Conservation (phyloP, 2,329 filamentous ascomycete genomes). For the Paracoccidioides brasiliensis region DNA sequence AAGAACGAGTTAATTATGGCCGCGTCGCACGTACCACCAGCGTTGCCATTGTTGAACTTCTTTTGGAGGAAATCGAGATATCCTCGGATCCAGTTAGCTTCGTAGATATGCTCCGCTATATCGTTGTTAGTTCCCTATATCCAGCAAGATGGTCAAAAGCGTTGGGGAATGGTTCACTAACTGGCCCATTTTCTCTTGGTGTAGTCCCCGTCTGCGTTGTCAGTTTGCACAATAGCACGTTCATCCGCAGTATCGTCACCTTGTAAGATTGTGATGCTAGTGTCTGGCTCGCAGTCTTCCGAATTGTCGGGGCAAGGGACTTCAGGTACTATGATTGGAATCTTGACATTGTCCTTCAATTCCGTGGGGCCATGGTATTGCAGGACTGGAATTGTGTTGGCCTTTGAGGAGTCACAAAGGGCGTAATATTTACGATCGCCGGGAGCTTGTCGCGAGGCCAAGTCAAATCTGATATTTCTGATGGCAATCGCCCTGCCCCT, state of each 20-base stretch:
- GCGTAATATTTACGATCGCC: too few relatives aligned
- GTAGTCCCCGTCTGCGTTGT: not conserved
- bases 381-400: not conserved
- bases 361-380: not conserved
- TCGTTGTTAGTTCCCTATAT: not conserved
- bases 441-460: too few relatives aligned
- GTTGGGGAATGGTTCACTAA: not conserved
- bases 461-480: not conserved
- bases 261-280: not conserved
- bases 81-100: constrained; percentile 5
- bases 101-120: constrained; percentile 5
- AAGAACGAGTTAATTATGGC: not conserved
- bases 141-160: not conserved
- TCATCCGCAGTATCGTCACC: not conserved
- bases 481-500: not conserved
- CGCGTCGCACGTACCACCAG: not conserved
- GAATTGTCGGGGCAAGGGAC: not conserved
- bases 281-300: constrained; percentile 1
- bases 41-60: not conserved
- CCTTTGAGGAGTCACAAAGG: not conserved
- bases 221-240: not conserved
- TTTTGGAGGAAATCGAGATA: constrained; percentile 3
- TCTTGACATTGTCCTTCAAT: not conserved
- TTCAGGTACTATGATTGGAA: not conserved
- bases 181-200: constrained; percentile 2